Conservation (phyloP, 106 monocot species). For the Dioscorea zingiberensis region DNA sequence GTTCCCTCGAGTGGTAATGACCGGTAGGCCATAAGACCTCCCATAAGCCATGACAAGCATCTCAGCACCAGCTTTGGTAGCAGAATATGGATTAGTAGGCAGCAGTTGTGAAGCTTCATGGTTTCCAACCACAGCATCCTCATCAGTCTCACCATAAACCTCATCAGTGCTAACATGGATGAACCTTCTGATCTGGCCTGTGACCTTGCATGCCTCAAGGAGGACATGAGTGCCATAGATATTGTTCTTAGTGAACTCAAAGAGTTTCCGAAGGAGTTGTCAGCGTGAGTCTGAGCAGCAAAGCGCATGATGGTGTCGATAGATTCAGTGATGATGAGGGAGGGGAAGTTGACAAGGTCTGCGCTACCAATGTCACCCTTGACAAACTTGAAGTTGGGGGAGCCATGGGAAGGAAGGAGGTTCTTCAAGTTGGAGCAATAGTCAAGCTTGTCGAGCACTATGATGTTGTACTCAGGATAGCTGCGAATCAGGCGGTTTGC, state of each 20-base stretch:
- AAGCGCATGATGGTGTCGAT: slow-evolving; percentile 39
- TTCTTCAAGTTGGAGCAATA: slow-evolving; percentile 14
- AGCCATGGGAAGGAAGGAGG: slow-evolving; percentile 13
- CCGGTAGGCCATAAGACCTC: slow-evolving; percentile 9
- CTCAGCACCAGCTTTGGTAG: slow-evolving; percentile 34
- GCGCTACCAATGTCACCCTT: slow-evolving; percentile 1
- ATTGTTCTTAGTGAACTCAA: slow-evolving; percentile 35
- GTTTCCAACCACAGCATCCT: slow-evolving; percentile 34
- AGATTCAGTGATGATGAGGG: slow-evolving; percentile 25
- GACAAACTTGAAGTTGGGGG: slow-evolving; percentile 9
- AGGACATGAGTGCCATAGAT: slow-evolving; percentile 9
- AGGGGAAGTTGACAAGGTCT: slow-evolving; percentile 27
- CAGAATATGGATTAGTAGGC: slow-evolving; percentile 33
- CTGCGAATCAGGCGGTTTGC: slow-evolving; percentile 23
- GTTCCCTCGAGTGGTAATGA: slow-evolving; percentile 9
- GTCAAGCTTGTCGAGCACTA: slow-evolving; percentile 11
- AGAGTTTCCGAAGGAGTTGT: slow-evolving; percentile 34
- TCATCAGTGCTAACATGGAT: slow-evolving; percentile 8
- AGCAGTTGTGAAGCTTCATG: slow-evolving; percentile 31
- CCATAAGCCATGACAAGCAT: slow-evolving; percentile 28
- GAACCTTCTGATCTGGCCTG: slow-evolving; percentile 3
- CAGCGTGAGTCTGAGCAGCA: slow-evolving; percentile 35
- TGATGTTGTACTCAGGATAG: slow-evolving; percentile 3
- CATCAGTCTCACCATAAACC: slow-evolving; percentile 35
- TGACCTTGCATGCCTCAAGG: slow-evolving; percentile 5